phyloP scores from a whole-genome alignment of 495 filamentous ascomycete species.

The Oidiodendron maius region DNA sequence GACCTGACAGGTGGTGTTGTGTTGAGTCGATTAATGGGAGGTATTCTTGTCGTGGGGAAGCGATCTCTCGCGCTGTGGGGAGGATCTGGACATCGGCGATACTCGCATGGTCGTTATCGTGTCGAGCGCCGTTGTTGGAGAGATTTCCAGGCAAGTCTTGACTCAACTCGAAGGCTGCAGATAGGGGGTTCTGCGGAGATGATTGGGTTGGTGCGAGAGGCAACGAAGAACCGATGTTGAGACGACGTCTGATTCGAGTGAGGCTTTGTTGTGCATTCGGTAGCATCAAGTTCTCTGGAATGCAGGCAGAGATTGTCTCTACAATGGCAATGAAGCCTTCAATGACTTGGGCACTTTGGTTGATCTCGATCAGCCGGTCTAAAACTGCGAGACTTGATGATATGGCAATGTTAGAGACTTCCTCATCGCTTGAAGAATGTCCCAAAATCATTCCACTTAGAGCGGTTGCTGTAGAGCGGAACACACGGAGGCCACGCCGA shows the following conservation, averaged over 20 bases:
- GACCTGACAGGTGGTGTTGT: slow-evolving; percentile 50
- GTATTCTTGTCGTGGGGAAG: slow-evolving; percentile 46
- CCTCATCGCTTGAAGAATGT: slow-evolving; percentile 30
- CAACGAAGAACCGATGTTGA: slow-evolving; percentile 34
- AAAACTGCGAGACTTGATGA: slow-evolving; percentile 27
- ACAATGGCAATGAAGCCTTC: slow-evolving; percentile 23
- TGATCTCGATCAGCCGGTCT: slow-evolving; percentile 23
- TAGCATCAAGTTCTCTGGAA: slow-evolving; percentile 20
- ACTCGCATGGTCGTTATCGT: slow-evolving; percentile 60
- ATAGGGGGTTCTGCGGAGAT: slow-evolving; percentile 10
- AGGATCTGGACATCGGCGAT: slow-evolving; percentile 58
- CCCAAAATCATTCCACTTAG: slow-evolving; percentile 14
- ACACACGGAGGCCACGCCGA: slow-evolving; percentile 29
- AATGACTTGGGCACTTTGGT: slow-evolving; percentile 27
- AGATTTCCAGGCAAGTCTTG: slow-evolving; percentile 47
- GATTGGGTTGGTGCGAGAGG: slow-evolving; percentile 16
- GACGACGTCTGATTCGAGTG: slow-evolving; percentile 27
- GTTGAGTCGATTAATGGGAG: slow-evolving; percentile 47
- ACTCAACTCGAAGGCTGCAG: slow-evolving; percentile 30
- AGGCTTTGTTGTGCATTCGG: slow-evolving; percentile 24
- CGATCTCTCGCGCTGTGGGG: slow-evolving; percentile 58
- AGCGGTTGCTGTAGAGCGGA: slow-evolving; percentile 15
- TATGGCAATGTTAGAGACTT: slow-evolving; percentile 19
- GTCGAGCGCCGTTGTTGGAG: slow-evolving; percentile 47
- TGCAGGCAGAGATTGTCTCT: slow-evolving; percentile 21